Evolutionary conservation across 2,329 filamentous ascomycete species (phyloP).

Genomic region (Diplodia seriata): DNA sequence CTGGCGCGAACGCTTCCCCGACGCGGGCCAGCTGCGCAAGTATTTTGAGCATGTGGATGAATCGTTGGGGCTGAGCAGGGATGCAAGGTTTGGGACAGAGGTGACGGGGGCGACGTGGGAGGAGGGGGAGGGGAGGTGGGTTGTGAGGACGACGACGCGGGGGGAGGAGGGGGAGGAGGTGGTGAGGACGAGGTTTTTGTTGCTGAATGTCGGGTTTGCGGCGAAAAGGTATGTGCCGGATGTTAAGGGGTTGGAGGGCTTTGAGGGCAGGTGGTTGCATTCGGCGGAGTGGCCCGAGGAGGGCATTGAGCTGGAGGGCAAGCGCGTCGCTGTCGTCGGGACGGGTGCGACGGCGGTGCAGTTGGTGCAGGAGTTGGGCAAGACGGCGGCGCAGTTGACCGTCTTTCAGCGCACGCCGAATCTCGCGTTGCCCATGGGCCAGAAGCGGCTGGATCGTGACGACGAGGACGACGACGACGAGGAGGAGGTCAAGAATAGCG

Average conservation of each 20-base stretch:
- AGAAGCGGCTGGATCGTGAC: background rate
- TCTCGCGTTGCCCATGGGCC: slow-evolving; percentile 39
- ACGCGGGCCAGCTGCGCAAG: slow-evolving; percentile 45
- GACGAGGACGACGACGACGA: too few species aligned
- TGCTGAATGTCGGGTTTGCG: slow-evolving; percentile 46
- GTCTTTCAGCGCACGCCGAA: slow-evolving; percentile 44
- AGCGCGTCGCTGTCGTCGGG: slow-evolving; percentile 40
- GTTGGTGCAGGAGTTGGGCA: slow-evolving; percentile 40
- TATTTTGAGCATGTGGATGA: slow-evolving; percentile 47
- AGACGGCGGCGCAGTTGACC: slow-evolving; percentile 37
- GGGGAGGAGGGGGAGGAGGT: slow-evolving; percentile 41
- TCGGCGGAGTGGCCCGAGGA: slow-evolving; percentile 36
- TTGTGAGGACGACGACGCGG: slow-evolving; percentile 43
- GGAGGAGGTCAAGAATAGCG: too few species aligned
- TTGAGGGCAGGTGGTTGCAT: slow-evolving; percentile 46
- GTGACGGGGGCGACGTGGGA: slow-evolving; percentile 46
- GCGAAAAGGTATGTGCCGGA: slow-evolving; percentile 44
- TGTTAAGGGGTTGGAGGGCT: slow-evolving; percentile 45
- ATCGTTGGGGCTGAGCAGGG: slow-evolving; percentile 43
- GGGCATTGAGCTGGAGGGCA: slow-evolving; percentile 20
- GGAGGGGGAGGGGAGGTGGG: slow-evolving; percentile 42
- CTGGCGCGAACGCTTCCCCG: slow-evolving; percentile 48
- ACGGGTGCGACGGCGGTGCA: slow-evolving; percentile 42
- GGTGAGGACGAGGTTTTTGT: slow-evolving; percentile 40
- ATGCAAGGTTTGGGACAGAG: slow-evolving; percentile 53